Evolutionary conservation across 1,284 basidiomycete species (phyloP).

Genomic region (Rhodotorula mucilaginosa): DNA sequence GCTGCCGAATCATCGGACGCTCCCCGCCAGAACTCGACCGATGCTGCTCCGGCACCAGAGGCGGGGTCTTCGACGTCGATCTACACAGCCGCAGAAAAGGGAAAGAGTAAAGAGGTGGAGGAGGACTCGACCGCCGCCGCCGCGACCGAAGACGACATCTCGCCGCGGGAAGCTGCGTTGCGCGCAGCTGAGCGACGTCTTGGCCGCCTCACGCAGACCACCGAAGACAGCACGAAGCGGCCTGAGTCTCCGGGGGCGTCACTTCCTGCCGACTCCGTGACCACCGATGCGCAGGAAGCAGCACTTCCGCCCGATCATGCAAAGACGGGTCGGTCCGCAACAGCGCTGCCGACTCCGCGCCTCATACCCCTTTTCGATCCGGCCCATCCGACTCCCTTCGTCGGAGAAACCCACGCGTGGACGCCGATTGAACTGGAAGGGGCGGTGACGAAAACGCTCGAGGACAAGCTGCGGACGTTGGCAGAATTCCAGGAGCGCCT

Average conservation of each 20-base stretch:
- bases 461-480: slow-evolving; percentile 24
- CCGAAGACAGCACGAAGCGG: neutral
- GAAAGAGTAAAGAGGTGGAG: slow-evolving; percentile 5
- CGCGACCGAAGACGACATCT: neutral
- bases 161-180: slow-evolving; percentile 22
- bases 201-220: neutral
- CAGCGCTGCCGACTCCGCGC: slow-evolving; percentile 11
- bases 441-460: slow-evolving; percentile 4
- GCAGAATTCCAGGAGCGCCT: slow-evolving; percentile 29
- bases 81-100: neutral
- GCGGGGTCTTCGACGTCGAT: neutral
- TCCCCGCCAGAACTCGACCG: neutral
- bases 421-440: neutral
- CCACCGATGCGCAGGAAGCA: neutral
- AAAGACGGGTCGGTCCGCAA: neutral
- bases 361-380: slow-evolving; percentile 37
- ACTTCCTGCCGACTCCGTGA: neutral
- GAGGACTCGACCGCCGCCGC: neutral
- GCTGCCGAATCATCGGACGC: neutral
- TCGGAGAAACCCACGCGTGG: neutral
- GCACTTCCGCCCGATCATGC: neutral
- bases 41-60: neutral
- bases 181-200: slow-evolving; percentile 23
- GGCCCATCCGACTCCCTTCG: neutral
- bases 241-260: neutral